Conservation (phyloP, 2,329 filamentous ascomycete species). For the Penicillium verrucosum region DNA sequence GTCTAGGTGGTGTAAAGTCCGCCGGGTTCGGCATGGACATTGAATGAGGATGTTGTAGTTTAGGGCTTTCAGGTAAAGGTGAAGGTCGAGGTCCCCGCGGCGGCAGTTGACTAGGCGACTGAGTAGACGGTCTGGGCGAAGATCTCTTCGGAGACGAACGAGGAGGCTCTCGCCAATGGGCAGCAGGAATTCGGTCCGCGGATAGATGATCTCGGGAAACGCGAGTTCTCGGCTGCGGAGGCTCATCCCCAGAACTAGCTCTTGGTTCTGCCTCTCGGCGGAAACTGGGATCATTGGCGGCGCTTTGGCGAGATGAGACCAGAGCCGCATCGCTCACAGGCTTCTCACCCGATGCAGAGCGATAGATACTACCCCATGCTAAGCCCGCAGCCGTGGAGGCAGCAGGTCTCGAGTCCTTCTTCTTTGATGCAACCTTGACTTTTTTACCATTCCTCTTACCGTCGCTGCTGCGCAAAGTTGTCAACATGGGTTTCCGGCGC, state of each 20-base stretch:
- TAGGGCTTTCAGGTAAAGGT: constrained; percentile 14
- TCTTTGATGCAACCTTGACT: constrained; percentile 33
- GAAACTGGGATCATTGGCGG: constrained; percentile 26
- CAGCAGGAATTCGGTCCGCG: constrained; percentile 18
- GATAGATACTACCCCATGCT: constrained; percentile 52
- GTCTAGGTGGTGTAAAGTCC: constrained; percentile 25
- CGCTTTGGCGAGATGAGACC: constrained; percentile 29
- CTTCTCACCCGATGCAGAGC: constrained; percentile 26
- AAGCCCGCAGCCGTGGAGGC: constrained; percentile 62
- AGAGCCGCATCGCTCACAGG: constrained; percentile 28
- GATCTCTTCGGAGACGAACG: constrained; percentile 13
- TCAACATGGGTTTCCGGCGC: constrained; percentile 57
- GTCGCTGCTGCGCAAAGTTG: constrained; percentile 51
- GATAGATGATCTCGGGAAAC: constrained; percentile 6
- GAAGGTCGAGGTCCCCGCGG: constrained; percentile 13
- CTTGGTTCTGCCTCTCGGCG: constrained; percentile 26
- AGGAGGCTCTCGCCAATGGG: constrained; percentile 25
- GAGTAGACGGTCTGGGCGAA: constrained; percentile 11
- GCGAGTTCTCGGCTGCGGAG: constrained; percentile 10
- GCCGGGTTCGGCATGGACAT: constrained; percentile 21
- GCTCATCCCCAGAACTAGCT: constrained; percentile 26
- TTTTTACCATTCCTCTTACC: constrained; percentile 47
- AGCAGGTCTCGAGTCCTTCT: constrained; percentile 49
- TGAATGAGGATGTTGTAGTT: constrained; percentile 10
- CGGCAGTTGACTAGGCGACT: background rate